Evolutionary conservation across 2,329 filamentous ascomycete genomes (phyloP).

Genomic region (Phoma sp.): DNA sequence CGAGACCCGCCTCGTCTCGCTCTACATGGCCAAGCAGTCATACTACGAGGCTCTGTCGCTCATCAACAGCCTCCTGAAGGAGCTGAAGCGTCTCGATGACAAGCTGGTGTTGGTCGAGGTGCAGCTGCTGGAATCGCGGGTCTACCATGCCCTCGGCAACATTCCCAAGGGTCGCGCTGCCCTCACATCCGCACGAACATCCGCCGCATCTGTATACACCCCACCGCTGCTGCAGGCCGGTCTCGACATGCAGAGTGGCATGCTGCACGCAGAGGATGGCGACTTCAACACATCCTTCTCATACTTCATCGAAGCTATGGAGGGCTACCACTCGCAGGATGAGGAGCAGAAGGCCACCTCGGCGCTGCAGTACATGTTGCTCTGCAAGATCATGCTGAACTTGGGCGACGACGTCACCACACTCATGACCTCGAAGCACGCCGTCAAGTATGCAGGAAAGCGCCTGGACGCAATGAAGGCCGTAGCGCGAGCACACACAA

Average conservation of each 20-base stretch:
- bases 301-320: constrained; percentile 98
- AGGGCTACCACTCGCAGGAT: constrained; percentile 94
- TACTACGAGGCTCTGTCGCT: constrained; percentile 97
- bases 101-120: constrained; percentile 98
- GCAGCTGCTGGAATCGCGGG: constrained; percentile 93
- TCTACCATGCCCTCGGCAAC: constrained; percentile 97
- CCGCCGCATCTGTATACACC: constrained; percentile 95
- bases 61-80: constrained; percentile 94
- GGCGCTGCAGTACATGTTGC: constrained; percentile 97
- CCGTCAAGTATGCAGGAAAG: constrained; percentile 93
- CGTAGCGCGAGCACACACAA: constrained; percentile 91
- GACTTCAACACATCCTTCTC: constrained; percentile 99
- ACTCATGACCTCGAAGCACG: constrained; percentile 94
- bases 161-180: constrained; percentile 94
- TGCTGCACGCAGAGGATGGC: constrained; percentile 97
- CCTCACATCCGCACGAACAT: constrained; percentile 91
- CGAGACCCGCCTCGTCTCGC: constrained; percentile 89
- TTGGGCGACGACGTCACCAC: constrained; percentile 94
- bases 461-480: constrained; percentile 99
- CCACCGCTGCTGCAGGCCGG: constrained; percentile 94
- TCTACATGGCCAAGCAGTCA: constrained; percentile 96
- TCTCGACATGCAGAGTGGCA: constrained; percentile 98
- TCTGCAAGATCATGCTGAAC: constrained; percentile 99
- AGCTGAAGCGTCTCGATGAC: constrained; percentile 97
- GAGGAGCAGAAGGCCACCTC: constrained; percentile 90